Evolutionary conservation across 805 yeast genomes (phyloP).

Genomic region (Saccharomycopsis capsularis): DNA sequence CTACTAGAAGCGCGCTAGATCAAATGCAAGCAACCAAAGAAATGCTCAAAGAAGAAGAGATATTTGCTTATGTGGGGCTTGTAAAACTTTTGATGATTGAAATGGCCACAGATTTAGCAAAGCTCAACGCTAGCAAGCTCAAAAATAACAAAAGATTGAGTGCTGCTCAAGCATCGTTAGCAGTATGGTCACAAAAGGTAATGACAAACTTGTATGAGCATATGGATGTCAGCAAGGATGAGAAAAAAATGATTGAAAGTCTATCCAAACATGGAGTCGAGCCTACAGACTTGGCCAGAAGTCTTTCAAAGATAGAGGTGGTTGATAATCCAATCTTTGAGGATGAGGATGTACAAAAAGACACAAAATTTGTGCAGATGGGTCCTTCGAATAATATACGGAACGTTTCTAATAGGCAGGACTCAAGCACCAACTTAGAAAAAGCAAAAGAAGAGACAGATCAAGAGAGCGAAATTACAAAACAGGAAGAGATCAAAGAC

Average conservation of each 20-base stretch:
- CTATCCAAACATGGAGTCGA: constrained; percentile 78
- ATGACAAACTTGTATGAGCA: constrained; percentile 72
- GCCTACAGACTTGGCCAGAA: constrained; percentile 59
- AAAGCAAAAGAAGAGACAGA: constrained; percentile 6
- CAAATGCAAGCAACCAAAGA: constrained; percentile 76
- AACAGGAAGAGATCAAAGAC: not conserved
- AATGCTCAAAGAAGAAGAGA: constrained; percentile 75
- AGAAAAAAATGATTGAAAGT: constrained; percentile 79
- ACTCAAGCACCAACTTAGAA: constrained; percentile 2
- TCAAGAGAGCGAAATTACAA: not conserved
- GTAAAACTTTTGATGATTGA: constrained; percentile 68
- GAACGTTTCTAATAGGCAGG: constrained; percentile 18
- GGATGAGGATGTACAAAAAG: constrained; percentile 14
- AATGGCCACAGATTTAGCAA: constrained; percentile 75
- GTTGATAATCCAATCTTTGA: constrained; percentile 46
- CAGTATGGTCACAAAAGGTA: constrained; percentile 74
- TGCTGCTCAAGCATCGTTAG: constrained; percentile 66
- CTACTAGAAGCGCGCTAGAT: constrained; percentile 40
- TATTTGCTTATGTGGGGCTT: constrained; percentile 86
- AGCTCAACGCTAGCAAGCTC: constrained; percentile 34
- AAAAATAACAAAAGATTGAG: constrained; percentile 55
- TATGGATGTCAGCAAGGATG: constrained; percentile 69
- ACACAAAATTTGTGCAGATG: constrained; percentile 12
- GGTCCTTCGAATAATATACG: constrained; percentile 16
- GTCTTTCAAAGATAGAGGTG: constrained; percentile 45